A percentile compares a stretch with the other conserved stretches of the same genome.
Evolutionary conservation across 768 basidiomycete genomes (phyloP).

Genomic region (Grammothele lineata): DNA sequence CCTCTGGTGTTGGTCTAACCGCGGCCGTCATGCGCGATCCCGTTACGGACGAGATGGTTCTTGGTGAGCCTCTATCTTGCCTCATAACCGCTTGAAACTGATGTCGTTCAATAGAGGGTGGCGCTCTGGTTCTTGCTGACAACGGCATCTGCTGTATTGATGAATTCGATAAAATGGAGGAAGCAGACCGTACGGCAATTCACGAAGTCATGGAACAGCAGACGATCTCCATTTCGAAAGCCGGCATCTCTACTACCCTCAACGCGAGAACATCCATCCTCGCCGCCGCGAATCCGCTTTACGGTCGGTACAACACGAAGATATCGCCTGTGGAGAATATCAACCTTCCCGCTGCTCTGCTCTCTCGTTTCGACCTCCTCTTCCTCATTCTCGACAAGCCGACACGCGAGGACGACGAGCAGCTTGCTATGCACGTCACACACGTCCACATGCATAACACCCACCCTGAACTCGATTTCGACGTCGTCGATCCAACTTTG

Average conservation of each 20-base stretch:
- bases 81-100: neutral
- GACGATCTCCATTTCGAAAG: slow-evolving; percentile 99
- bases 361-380: slow-evolving; percentile 94
- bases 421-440: slow-evolving; percentile 94
- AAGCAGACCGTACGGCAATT: slow-evolving; percentile 93
- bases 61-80: slow-evolving; percentile 54
- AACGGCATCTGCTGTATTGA: slow-evolving; percentile 99
- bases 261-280: slow-evolving; percentile 97
- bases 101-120: slow-evolving; percentile 69
- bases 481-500: slow-evolving; percentile 78
- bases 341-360: slow-evolving; percentile 93
- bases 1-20: slow-evolving; percentile 97
- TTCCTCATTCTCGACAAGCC: slow-evolving; percentile 98
- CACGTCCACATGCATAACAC: slow-evolving; percentile 95
- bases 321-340: slow-evolving; percentile 98
- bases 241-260: slow-evolving; percentile 96
- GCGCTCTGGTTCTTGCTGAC: slow-evolving; percentile 97
- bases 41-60: slow-evolving; percentile 98
- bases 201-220: slow-evolving; percentile 99
- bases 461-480: slow-evolving; percentile 82
- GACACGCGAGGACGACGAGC: slow-evolving; percentile 89
- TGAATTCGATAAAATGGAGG: slow-evolving; percentile 99
- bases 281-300: slow-evolving; percentile 96
- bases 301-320: slow-evolving; percentile 97
- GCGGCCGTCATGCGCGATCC: slow-evolving; percentile 99